Evolutionary conservation across 2,329 filamentous ascomycete species (phyloP).

Genomic region (Fusarium robinianum): DNA sequence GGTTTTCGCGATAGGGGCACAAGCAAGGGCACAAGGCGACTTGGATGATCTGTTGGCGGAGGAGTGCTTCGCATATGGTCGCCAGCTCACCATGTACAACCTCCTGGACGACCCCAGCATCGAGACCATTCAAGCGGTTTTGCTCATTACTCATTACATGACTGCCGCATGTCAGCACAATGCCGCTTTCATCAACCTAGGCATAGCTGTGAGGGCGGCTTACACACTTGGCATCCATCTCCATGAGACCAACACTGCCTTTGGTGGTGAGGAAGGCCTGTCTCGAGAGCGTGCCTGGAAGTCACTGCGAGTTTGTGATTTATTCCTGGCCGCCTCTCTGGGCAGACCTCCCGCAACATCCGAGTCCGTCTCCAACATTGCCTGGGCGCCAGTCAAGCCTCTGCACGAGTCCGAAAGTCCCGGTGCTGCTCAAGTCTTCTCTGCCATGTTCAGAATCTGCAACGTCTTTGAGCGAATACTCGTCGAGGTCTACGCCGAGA

Average conservation of each 20-base stretch:
- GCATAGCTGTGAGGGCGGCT: slow-evolving; percentile 45
- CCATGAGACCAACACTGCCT: slow-evolving; percentile 36
- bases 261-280: slow-evolving; percentile 31
- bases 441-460: slow-evolving; percentile 8
- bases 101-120: slow-evolving; percentile 45
- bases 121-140: slow-evolving; percentile 40
- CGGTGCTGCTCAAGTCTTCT: not conserved
- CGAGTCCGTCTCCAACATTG: slow-evolving; percentile 23
- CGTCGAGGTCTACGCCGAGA: slow-evolving; percentile 2
- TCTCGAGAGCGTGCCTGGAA: slow-evolving; percentile 42
- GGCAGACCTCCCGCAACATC: slow-evolving; percentile 42
- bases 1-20: slow-evolving; percentile 40
- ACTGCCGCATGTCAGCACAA: slow-evolving; percentile 43
- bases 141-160: slow-evolving; percentile 46
- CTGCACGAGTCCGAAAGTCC: not conserved
- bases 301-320: slow-evolving; percentile 39
- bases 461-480: slow-evolving; percentile 4
- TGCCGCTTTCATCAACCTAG: slow-evolving; percentile 46
- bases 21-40: slow-evolving; percentile 40
- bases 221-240: slow-evolving; percentile 42
- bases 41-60: slow-evolving; percentile 43
- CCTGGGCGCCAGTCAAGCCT: slow-evolving; percentile 1
- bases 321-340: slow-evolving; percentile 42
- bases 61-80: slow-evolving; percentile 42
- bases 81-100: slow-evolving; percentile 39